phyloP scores from a whole-genome alignment of 371 early-diverging fungal species.

The Umbelopsis sp. region DNA sequence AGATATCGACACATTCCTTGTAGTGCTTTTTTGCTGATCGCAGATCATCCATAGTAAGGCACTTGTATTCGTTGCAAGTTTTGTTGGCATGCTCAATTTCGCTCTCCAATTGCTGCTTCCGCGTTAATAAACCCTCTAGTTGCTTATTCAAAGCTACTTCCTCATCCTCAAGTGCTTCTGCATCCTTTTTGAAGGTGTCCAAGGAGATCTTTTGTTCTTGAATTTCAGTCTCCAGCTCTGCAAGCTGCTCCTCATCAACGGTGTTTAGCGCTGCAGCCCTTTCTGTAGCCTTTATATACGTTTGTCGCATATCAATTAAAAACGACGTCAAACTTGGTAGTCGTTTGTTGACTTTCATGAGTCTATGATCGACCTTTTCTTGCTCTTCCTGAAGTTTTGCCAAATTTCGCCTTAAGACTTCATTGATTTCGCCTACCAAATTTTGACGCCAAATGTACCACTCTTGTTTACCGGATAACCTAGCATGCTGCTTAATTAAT shows the following conservation, averaged over 20 bases:
- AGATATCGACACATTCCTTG: conserved; percentile 1
- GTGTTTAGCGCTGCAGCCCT: conserved; percentile 10
- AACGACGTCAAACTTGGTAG: conserved; percentile 2
- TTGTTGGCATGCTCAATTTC: conserved; percentile 1
- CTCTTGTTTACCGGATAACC: conserved; percentile 19
- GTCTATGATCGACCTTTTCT: background rate
- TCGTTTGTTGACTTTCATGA: background rate
- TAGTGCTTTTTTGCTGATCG: background rate
- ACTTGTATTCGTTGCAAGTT: conserved; percentile 5
- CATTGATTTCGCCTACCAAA: conserved; percentile 19
- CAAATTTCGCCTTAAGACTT: conserved; percentile 16
- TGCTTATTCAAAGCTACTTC: conserved; percentile 5
- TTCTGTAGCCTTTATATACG: conserved; percentile 9
- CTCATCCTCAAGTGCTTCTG: background rate
- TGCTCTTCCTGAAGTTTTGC: conserved; percentile 15
- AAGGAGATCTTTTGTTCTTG: conserved; percentile 17
- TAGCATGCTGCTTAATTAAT: conserved; percentile 17
- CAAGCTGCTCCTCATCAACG: conserved; percentile 16
- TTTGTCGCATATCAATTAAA: conserved; percentile 17
- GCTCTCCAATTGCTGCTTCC: background rate
- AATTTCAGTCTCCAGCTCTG: conserved; percentile 19
- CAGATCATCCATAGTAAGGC: conserved; percentile 6
- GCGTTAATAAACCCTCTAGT: background rate
- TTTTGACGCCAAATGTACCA: conserved; percentile 25
- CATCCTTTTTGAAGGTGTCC: conserved; percentile 13